These are phyloP conservation scores for Zangia roseola DNA, from an alignment of 768 basidiomycete genomes.

Conservation along the genomic window DNA sequence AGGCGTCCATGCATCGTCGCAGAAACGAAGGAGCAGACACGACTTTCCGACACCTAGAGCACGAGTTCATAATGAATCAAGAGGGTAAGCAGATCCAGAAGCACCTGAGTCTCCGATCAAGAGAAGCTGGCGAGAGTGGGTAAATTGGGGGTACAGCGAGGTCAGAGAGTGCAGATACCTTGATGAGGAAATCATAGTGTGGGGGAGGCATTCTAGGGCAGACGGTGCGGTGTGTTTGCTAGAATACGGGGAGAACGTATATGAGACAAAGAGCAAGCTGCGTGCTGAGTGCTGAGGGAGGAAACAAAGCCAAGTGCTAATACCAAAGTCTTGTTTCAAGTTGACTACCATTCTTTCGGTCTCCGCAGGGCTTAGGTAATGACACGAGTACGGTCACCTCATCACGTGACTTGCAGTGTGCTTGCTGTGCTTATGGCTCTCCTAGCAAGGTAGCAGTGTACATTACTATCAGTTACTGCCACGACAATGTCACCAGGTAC, in stretches of 20 bases:
- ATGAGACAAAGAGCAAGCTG: background rate
- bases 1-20: slow-evolving; percentile 99
- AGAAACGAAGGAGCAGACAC: slow-evolving; percentile 92
- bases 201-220: slow-evolving; percentile 69
- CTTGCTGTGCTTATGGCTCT: too few species aligned
- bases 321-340: too few species aligned
- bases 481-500: too few species aligned
- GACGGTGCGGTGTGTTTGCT: background rate
- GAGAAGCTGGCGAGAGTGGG: slow-evolving; percentile 57
- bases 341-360: slow-evolving; percentile 5
- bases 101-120: slow-evolving; percentile 95
- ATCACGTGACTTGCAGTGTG: too few species aligned
- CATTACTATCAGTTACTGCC: too few species aligned
- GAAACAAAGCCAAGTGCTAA: background rate
- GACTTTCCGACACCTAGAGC: slow-evolving; percentile 90
- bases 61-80: slow-evolving; percentile 11
- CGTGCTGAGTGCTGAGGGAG: background rate
- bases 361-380: slow-evolving; percentile 24
- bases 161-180: slow-evolving; percentile 43
- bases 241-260: background rate
- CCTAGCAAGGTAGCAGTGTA: too few species aligned
- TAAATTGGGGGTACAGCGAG: background rate
- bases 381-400: too few species aligned
- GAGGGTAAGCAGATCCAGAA: background rate
- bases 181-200: slow-evolving; percentile 98